Evolutionary conservation across 805 yeast genomes (phyloP), one percentile per base, ranked within the genome.

Genomic region (Isabelozyma rhagii): DNA sequence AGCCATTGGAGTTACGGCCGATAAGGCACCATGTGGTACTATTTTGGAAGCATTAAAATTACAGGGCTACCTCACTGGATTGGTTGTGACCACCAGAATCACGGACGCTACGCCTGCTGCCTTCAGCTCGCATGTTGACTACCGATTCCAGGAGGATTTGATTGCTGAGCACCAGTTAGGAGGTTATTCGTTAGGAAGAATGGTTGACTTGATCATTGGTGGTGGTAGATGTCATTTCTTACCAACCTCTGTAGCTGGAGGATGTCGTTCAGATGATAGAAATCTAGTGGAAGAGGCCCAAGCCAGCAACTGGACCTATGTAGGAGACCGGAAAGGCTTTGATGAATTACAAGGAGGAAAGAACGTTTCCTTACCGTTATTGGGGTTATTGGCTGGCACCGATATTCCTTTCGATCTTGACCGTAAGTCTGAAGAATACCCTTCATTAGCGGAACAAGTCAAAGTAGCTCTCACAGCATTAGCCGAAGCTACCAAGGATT

Each of bases 51-150:
- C 96, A 1, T 84, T 93, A 60, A 91, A 92, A 62, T 71, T 85
- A 49, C 74, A 80, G 51, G 97, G 97, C 0, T 89, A 84, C 67
- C 66, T 75, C 57, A 92, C 97, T 0, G 98, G 97, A 0, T 72
- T 92, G 45, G 97, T 92, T 25, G 97, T 91, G 28, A 92, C 97
- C 27, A 91, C 97, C 0, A 79, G 96, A 54, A 81, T 92, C 55
- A 89, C 97, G 8, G 97, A 92, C 64, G 97, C 97, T 13, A 92
- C 97, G 0, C 97, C 97, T 0, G 97, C 96, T 10, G 83, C 92
- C 0, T 92, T 90, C 64, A 82, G 89, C 40, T 59, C 96, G 2
- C 98, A 92, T 64, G 94, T 78, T 11, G 84, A 84, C 55, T 79
- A 73, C 62, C 79, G 98, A 62, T 77, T 71, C 57, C 89, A 87